phyloP scores from a whole-genome alignment of 805 yeast genomes.

The Cephaloascus albidus region DNA sequence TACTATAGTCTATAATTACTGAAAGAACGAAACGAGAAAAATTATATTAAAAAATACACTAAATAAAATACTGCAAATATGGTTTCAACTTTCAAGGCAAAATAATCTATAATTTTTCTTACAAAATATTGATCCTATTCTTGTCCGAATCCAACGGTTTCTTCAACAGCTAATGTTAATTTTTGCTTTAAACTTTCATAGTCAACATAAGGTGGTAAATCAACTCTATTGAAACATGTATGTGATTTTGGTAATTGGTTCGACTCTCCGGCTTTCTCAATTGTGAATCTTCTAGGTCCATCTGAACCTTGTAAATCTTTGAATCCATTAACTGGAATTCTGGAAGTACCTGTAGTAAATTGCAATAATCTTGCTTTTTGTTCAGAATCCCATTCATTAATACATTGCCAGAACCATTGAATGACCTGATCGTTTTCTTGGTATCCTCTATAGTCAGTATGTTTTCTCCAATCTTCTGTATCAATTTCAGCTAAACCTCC shows the following conservation, averaged over 20 bases:
- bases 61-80: no score
- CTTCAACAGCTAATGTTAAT: constrained; percentile 93
- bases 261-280: constrained; percentile 94
- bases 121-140: constrained; percentile 54
- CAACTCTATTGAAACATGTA: constrained; percentile 98
- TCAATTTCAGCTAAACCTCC: constrained; percentile 99
- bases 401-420: constrained; percentile 98
- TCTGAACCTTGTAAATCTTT: constrained; percentile 98
- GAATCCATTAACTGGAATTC: constrained; percentile 98
- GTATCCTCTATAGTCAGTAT: constrained; percentile 97
- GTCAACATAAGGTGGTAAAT: constrained; percentile 87
- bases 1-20: no score
- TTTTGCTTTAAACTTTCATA: constrained; percentile 82
- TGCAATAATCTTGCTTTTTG: constrained; percentile 93
- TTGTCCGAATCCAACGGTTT: constrained; percentile 98
- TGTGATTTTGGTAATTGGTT: constrained; percentile 94
- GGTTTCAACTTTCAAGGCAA: no score
- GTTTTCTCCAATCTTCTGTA: constrained; percentile 98
- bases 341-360: constrained; percentile 97
- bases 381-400: constrained; percentile 90
- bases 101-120: no score
- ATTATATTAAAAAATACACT: no score
- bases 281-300: constrained; percentile 98
- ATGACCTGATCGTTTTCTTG: constrained; percentile 93
- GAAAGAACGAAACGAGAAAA: no score